Percentiles rank a stretch among this genome's conserved stretches.
Evolutionary conservation across 73 alveolate genomes (phyloP).

Genomic region (Paramecium tetraurelia): DNA sequence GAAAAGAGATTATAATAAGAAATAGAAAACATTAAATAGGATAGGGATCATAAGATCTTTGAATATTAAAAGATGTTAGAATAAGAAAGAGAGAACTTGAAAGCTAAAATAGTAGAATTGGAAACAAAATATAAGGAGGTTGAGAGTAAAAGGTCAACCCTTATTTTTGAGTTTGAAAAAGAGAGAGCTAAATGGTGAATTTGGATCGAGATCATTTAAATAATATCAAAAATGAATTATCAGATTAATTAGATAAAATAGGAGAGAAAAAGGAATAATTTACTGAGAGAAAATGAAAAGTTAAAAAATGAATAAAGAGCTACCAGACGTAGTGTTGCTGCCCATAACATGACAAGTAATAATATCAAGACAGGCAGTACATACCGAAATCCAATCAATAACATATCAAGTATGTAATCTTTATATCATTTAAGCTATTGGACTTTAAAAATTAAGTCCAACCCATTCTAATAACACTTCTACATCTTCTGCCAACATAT

Average conservation of each 20-base stretch:
- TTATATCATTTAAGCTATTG: conserved; percentile 12
- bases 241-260: conserved; percentile 69
- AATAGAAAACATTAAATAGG: conserved; percentile 66
- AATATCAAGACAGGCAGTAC: conserved; percentile 34
- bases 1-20: conserved; percentile 83
- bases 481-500: conserved; percentile 45
- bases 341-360: conserved; percentile 39
- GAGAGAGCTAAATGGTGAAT: conserved; percentile 95
- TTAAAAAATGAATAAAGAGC: conserved; percentile 77
- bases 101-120: conserved; percentile 76
- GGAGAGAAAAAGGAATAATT: conserved; percentile 84
- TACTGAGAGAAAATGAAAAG: conserved; percentile 92
- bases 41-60: conserved; percentile 82
- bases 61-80: conserved; percentile 78
- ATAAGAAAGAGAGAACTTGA: conserved; percentile 83
- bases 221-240: conserved; percentile 78
- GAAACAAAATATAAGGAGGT: conserved; percentile 83
- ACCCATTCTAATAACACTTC: conserved; percentile 49
- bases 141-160: conserved; percentile 79
- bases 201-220: conserved; percentile 82
- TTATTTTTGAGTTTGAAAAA: conserved; percentile 86
- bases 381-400: conserved; percentile 34
- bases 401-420: background rate
- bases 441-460: conserved; percentile 28
- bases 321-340: conserved; percentile 67